Base-by-base conservation (phyloP, 257 asterid species). In the Primulina tabacum region DNA sequence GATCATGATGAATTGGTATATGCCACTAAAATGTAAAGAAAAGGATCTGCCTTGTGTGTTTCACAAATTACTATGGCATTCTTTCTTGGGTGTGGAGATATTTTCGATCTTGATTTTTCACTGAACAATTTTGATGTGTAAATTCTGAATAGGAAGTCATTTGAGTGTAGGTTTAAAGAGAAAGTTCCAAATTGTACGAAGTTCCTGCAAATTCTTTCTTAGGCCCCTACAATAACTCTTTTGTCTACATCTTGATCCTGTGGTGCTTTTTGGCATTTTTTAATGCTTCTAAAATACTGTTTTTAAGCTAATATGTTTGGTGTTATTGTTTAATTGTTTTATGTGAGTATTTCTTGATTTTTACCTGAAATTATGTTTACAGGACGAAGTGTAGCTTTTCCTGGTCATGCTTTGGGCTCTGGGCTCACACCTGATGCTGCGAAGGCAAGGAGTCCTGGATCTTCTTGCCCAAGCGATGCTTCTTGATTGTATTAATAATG, bases 321-420 rank as follows among this genome's bases (percentile, higher is more conserved):
- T 63, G 38, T 1, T n/a, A 65, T 38, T 40, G 67, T 59, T 59
- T 63, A 2, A 20, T 74, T 72, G 59, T 66, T 57, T 70, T 60
- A 35, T 65, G 47, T 61, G 59, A 32, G 56, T 47, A 53, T 52
- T 68, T 71, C 64, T 55, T 65, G 62, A 60, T 33, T 69, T 65
- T 32, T 61, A 65, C 14, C 34, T 34, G 37, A 56, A 73, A 60
- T 58, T 33, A 66, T 66, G 16, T 73, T 64, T 77, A 50, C 95
- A 93, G 99, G 99, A 74, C 83, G 96, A 64, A 90, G 97, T 83
- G 96, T 93, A 60, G 96, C 99, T 72, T 93, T 93, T 82, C 99
- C 99, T 71, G 99, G 99, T 50, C 96, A 93, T 82, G 94, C 94
- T 59, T 85, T 93, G 88, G 99, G 97, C 63, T 86, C 85, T 65